Evolutionary conservation across 2,329 filamentous ascomycete genomes (phyloP).

Genomic region (Dactylonectria estremocensis): DNA sequence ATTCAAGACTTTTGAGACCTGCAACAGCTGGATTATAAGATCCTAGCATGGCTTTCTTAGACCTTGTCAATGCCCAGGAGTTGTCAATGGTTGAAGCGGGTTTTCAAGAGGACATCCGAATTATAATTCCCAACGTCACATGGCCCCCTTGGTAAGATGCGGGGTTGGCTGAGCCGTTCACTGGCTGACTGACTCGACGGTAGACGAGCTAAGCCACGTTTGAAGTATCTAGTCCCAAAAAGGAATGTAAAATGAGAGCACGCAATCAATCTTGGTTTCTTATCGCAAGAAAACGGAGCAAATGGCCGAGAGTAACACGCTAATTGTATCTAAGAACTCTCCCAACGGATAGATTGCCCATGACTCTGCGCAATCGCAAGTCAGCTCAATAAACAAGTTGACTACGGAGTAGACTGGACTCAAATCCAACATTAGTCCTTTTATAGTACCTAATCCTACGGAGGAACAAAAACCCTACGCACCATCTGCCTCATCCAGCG

Average conservation of each 20-base stretch:
- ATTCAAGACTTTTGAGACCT: neutral
- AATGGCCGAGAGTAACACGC: neutral
- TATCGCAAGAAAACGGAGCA: neutral
- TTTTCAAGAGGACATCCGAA: neutral
- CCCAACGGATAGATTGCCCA: too few relatives aligned
- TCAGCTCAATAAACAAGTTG: too few relatives aligned
- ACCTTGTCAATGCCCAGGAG: neutral
- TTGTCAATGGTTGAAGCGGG: neutral
- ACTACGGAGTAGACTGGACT: too few relatives aligned
- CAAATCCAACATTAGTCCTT: too few relatives aligned
- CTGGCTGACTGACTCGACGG: constrained; percentile 4
- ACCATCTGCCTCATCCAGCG: too few relatives aligned
- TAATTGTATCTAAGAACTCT: neutral
- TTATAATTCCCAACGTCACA: neutral
- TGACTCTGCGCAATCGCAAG: too few relatives aligned
- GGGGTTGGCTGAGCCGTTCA: neutral
- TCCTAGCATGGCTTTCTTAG: neutral
- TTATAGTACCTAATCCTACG: too few relatives aligned
- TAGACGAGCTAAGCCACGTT: neutral
- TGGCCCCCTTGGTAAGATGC: neutral
- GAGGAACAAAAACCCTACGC: too few relatives aligned
- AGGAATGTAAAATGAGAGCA: constrained; percentile 35
- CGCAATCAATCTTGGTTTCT: neutral
- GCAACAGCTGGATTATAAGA: neutral
- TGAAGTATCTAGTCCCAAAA: constrained; percentile 2